Conservation (phyloP, 2,329 filamentous ascomycete genomes). For the Tolypocladium ovalisporum region DNA sequence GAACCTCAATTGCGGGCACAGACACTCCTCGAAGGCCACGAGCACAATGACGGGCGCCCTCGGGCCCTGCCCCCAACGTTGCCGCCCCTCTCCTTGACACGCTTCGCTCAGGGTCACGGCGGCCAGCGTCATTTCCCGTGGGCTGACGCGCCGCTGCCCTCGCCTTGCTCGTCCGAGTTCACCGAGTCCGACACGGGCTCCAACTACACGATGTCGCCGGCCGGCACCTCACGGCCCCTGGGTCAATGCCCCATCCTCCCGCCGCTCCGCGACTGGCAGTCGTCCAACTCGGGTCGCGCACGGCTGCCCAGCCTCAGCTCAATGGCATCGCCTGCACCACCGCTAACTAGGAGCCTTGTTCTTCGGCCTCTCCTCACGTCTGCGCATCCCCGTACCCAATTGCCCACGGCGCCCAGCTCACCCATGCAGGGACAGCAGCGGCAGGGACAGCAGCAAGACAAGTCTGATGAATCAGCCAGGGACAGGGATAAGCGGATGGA, state of each 20-base stretch:
- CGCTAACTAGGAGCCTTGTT: neutral
- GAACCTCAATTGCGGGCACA: neutral
- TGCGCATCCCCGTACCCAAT: neutral
- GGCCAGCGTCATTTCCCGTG: slow-evolving; percentile 11
- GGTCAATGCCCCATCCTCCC: neutral
- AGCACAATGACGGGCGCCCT: neutral
- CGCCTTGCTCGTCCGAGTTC: slow-evolving; percentile 23
- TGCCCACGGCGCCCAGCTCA: neutral
- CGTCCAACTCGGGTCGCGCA: neutral
- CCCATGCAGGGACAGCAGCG: neutral
- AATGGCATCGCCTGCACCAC: neutral
- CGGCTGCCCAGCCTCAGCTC: neutral
- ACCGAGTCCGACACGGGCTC: neutral
- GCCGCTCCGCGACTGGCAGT: neutral
- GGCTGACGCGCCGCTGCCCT: slow-evolving; percentile 23
- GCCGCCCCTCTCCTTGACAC: slow-evolving; percentile 7
- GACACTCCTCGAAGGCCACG: neutral
- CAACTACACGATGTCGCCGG: slow-evolving; percentile 2
- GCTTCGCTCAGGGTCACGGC: slow-evolving; percentile 6
- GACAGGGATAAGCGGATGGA: neutral
- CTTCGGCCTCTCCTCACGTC: neutral
- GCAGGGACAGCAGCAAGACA: neutral
- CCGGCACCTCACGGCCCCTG: neutral
- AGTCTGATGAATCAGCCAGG: neutral
- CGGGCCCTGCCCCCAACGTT: slow-evolving; percentile 1